A percentile compares a stretch with the other conserved stretches of the same genome.
Conservation (phyloP, 768 basidiomycete species). For the Collybiopsis luxurians region DNA sequence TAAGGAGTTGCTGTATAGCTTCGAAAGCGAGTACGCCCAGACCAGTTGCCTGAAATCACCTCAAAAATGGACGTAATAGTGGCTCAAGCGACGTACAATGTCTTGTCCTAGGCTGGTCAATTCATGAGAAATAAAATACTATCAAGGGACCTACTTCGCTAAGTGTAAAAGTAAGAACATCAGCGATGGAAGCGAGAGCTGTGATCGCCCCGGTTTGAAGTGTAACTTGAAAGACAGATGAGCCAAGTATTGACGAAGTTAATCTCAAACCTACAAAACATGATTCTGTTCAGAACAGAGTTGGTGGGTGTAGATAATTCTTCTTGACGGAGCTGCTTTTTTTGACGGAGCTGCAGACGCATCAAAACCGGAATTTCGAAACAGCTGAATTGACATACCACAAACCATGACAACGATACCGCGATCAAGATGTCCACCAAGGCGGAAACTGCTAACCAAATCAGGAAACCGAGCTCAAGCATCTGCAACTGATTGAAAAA, state of each 20-base stretch:
- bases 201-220: conserved; percentile 9
- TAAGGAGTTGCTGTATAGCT: conserved; percentile 8
- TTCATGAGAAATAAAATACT: background rate
- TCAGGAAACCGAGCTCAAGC: conserved; percentile 29
- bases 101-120: no score
- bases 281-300: conserved; percentile 4
- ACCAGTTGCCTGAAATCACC: conserved; percentile 1
- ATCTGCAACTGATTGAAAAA: conserved; percentile 25
- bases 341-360: background rate
- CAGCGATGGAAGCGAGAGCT: conserved; percentile 1
- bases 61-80: no score
- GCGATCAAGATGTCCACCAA: conserved; percentile 49
- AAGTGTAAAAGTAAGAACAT: background rate
- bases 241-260: no score
- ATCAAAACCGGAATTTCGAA: no score
- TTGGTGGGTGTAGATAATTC: background rate
- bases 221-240: background rate
- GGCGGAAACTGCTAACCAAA: conserved; percentile 45
- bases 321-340: background rate
- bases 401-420: conserved; percentile 32
- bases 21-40: no score
- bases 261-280: conserved; percentile 5
- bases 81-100: background rate
- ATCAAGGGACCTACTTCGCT: background rate
- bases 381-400: conserved; percentile 32